A percentile compares a stretch with the other conserved stretches of the same genome.
Conservation (phyloP, 2,329 filamentous ascomycete genomes). For the Alternaria alternata region DNA sequence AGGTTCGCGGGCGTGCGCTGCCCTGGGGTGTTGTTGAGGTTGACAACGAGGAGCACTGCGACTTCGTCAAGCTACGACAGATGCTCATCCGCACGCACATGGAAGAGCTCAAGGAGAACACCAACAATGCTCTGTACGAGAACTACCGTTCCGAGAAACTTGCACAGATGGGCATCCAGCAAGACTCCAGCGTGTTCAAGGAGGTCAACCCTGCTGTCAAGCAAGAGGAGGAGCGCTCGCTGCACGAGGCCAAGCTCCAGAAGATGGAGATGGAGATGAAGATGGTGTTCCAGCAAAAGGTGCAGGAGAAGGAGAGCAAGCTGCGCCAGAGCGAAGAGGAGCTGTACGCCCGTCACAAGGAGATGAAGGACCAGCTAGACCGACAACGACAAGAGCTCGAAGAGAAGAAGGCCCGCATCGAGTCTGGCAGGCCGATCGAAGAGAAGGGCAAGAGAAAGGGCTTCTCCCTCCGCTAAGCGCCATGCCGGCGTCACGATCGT, state of each 20-base stretch:
- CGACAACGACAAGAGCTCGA: slow-evolving; percentile 93
- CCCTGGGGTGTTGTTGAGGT: slow-evolving; percentile 99
- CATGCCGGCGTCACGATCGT: slow-evolving; percentile 17
- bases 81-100: slow-evolving; percentile 99
- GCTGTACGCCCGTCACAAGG: slow-evolving; percentile 94
- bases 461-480: slow-evolving; percentile 88
- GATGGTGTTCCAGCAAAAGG: slow-evolving; percentile 99
- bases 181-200: slow-evolving; percentile 99
- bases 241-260: slow-evolving; percentile 99
- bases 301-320: slow-evolving; percentile 99
- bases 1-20: slow-evolving; percentile 94
- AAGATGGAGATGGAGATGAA: slow-evolving; percentile 99
- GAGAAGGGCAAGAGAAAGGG: slow-evolving; percentile 99
- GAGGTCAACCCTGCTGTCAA: slow-evolving; percentile 99
- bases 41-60: slow-evolving; percentile 99
- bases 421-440: slow-evolving; percentile 94
- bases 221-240: slow-evolving; percentile 97
- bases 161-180: slow-evolving; percentile 95
- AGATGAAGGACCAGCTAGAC: slow-evolving; percentile 99
- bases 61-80: slow-evolving; percentile 99
- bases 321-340: slow-evolving; percentile 99
- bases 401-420: slow-evolving; percentile 96
- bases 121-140: slow-evolving; percentile 98
- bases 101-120: slow-evolving; percentile 99
- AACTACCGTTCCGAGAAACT: slow-evolving; percentile 99